Base-by-base conservation (phyloP, 495 filamentous ascomycete species). In the Collariella sp. region DNA sequence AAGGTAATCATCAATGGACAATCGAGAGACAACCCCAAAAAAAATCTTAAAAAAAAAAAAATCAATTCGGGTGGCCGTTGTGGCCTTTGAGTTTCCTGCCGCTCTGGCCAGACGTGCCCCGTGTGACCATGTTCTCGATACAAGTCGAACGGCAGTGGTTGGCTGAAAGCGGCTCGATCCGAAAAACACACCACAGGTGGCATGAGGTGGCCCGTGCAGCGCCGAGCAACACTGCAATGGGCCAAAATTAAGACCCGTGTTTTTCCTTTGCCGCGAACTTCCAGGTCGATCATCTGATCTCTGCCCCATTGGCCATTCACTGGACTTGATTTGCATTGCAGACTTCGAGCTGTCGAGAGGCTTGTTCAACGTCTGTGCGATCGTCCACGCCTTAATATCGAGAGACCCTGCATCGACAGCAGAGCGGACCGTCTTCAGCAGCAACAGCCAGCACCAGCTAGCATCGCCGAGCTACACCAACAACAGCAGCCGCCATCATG, bases 401-500 rank as follows among this genome's bases (percentile, higher is more conserved):
- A 12, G 5, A 4, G 38, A 38, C 19, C 15, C 13, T 19, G 13
- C 19, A 35, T 1, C 26, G 19, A 16, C 1, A 34, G n/a, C 38
- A 41, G n/a, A 38, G n/a, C 36, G 19, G 11, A 23, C 18, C 11
- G 41, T 12, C 38, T 7, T 16, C 15, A 26, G n/a, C n/a, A n/a
- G n/a, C 26, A 5, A 9, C 26, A 31, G 4, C 26, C 46, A 41
- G 24, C 18, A 46, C 5, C 19, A 19, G 20, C 36, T 39, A n/a
- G 15, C 20, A 41, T 6, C 5, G 20, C 4, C 42, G 40, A 40
- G 29, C 19, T 5, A 22, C 5, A 23, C 40, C 7, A 24, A 5
- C 42, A 48, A 36, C 45, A 57, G n/a, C n/a, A n/a, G n/a, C 18
- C 48, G 15, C 24, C 54, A 59, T 20, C 50, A 71, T 71, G 67